Base-by-base conservation (phyloP, 441 rosid species). In the Adansonia gregorii region DNA sequence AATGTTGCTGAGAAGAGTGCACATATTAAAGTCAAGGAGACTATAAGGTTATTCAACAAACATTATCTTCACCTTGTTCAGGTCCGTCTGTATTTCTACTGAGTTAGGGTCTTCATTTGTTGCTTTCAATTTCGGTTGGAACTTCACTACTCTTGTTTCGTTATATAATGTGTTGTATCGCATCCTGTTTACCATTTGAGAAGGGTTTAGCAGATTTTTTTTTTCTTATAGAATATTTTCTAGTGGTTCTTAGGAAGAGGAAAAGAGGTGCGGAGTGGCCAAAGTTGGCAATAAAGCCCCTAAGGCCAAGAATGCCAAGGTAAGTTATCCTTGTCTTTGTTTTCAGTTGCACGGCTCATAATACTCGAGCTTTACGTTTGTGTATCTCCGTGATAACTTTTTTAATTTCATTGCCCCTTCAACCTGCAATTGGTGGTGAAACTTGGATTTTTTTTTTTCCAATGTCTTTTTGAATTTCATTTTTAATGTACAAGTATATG, bases 11-110 rank as follows among this genome's bases (percentile, higher is more conserved):
- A 86, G 56, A 87, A 81, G 79, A 88, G 92, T 60, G 91, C 82
- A 41, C 79, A 84, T 77, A 85, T 82, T 14, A 85, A 86, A 84
- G 98, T 92, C 51, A 94, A 83, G 74, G 92, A 87, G 72, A 90
- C 93, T 27, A 24, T 92, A 43, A 86, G 98, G 81, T 59, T 88
- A 56, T 95, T 95, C 84, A 94, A 95, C 88, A 91, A 87, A 76
- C 88, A 90, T 4, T 94, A 91, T 86, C 98, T 95, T 41, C 93
- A 91, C 59, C 78, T 85, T 75, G 91, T 93, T n/a, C 95, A 92
- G 97, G 97, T 92, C 63, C 8, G 74, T 64, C 39, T 43, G 31
- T 39, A 15, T 73, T 72, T 58, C 35, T 41, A 41, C 20, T 10
- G 54, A 43, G 20, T 73, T 59, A 20, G 39, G 8, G 22, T 20